Percentiles rank a stretch among this genome's conserved stretches.
phyloP scores from a whole-genome alignment of 2,329 filamentous ascomycete species.

The Knoxdaviesia proteae region DNA sequence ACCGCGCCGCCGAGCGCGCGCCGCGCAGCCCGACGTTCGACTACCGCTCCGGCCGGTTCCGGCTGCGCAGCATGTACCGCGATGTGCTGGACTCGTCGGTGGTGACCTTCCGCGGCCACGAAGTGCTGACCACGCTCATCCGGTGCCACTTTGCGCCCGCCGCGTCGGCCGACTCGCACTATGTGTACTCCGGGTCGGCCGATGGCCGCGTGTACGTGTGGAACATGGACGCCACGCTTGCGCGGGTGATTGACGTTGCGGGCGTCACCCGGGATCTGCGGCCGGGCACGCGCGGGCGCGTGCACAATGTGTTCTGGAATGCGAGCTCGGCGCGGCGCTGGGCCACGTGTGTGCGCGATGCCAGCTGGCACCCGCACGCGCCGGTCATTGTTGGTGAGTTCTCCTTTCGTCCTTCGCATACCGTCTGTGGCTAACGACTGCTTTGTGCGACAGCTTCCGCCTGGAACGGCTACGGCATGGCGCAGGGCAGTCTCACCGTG shows the following conservation, averaged over 20 bases:
- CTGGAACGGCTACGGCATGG: constrained; percentile 60
- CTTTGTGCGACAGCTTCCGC: constrained; percentile 39
- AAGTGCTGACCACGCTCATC: constrained; percentile 74
- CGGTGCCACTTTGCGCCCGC: constrained; percentile 88
- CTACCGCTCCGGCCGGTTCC: constrained; percentile 37
- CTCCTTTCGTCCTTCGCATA: not conserved
- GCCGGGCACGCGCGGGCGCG: constrained; percentile 14
- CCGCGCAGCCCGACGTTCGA: constrained; percentile 42
- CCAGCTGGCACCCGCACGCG: constrained; percentile 73
- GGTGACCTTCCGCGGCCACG: constrained; percentile 83
- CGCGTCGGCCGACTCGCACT: constrained; percentile 66
- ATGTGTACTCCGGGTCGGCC: constrained; percentile 80
- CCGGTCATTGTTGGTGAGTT: constrained; percentile 50
- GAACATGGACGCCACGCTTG: constrained; percentile 78
- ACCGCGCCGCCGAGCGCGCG: constrained; percentile 26
- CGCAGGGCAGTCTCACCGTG: constrained; percentile 53
- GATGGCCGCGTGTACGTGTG: constrained; percentile 82
- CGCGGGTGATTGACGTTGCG: constrained; percentile 57
- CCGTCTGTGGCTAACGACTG: not conserved
- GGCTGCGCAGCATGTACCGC: not conserved
- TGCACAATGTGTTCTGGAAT: not conserved
- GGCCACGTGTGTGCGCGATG: constrained; percentile 69
- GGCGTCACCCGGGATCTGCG: constrained; percentile 38
- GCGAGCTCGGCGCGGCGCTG: constrained; percentile 18
- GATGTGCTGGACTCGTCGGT: constrained; percentile 57